Evolutionary conservation across 2,329 filamentous ascomycete species (phyloP).

Genomic region (Penicillium thymicola): DNA sequence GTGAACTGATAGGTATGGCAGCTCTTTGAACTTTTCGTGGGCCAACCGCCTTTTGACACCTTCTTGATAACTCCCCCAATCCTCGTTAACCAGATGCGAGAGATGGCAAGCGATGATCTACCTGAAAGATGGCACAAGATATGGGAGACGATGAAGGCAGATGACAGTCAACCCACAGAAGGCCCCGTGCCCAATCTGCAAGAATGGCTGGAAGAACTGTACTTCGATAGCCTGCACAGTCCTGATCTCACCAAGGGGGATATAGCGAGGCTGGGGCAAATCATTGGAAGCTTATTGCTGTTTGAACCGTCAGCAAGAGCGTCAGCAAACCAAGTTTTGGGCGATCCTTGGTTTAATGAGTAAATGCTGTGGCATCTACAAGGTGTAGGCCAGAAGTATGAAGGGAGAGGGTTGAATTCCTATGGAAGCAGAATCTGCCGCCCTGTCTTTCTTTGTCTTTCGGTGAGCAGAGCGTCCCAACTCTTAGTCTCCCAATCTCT

Average conservation of each 20-base stretch:
- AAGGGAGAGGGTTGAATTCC: no score
- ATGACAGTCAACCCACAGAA: conserved; percentile 9
- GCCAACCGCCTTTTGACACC: conserved; percentile 40
- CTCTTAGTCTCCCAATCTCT: no score
- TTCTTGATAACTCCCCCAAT: conserved; percentile 33
- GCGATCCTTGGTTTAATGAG: conserved; percentile 27
- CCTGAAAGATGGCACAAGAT: conserved; percentile 34
- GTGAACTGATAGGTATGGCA: not conserved
- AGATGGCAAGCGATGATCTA: conserved; percentile 33
- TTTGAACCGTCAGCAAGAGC: conserved; percentile 29
- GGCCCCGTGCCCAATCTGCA: conserved; percentile 26
- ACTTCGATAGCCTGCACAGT: conserved; percentile 33
- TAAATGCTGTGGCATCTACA: not conserved
- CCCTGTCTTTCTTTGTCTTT: no score
- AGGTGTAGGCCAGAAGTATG: no score
- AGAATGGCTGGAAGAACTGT: conserved; percentile 39
- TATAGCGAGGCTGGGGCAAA: conserved; percentile 22
- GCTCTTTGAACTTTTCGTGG: conserved; percentile 41
- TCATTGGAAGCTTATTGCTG: conserved; percentile 22
- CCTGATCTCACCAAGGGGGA: conserved; percentile 24
- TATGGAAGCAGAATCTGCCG: no score
- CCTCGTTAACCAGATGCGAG: conserved; percentile 37
- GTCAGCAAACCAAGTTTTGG: conserved; percentile 24
- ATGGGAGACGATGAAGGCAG: conserved; percentile 29
- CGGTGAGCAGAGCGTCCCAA: no score